Evolutionary conservation across 768 basidiomycete genomes (phyloP).

Genomic region (Russula dissimulans): DNA sequence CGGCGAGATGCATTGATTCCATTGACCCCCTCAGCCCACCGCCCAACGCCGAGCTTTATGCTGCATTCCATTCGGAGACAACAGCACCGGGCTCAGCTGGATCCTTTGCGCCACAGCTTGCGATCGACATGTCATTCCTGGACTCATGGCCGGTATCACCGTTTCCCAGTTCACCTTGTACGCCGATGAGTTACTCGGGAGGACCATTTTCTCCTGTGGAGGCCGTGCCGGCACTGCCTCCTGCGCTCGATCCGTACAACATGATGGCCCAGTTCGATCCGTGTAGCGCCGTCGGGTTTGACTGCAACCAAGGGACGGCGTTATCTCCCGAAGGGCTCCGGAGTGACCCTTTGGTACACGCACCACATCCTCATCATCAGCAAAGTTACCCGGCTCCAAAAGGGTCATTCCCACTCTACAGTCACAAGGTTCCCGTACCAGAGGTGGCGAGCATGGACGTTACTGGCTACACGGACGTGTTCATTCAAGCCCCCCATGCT

Average conservation of each 20-base stretch:
- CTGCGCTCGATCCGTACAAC: slow-evolving; percentile 3
- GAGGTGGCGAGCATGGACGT: not conserved
- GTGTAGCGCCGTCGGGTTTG: not conserved
- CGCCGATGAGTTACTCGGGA: slow-evolving; percentile 9
- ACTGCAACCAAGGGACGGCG: not conserved
- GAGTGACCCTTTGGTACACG: not conserved
- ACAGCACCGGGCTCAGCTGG: not conserved
- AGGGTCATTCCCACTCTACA: slow-evolving; percentile 2
- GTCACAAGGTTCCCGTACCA: slow-evolving; percentile 4
- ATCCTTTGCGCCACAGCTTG: not conserved
- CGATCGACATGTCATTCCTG: slow-evolving; percentile 14
- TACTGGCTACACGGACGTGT: slow-evolving; percentile 4
- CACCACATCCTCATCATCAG: slow-evolving; percentile 1
- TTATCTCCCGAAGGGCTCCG: not conserved
- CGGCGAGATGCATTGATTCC: slow-evolving; percentile 15
- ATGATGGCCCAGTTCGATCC: slow-evolving; percentile 3
- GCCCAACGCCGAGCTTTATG: not conserved
- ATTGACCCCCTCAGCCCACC: slow-evolving; percentile 18
- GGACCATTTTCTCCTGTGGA: slow-evolving; percentile 10
- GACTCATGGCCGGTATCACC: slow-evolving; percentile 10
- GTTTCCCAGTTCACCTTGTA: slow-evolving; percentile 12
- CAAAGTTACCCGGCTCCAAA: not conserved
- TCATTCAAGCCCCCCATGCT: not conserved
- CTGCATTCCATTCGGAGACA: slow-evolving; percentile 5
- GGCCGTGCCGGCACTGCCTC: slow-evolving; percentile 4